phyloP scores from a whole-genome alignment of 108 stramenopile species.

The Fragilaria radians region DNA sequence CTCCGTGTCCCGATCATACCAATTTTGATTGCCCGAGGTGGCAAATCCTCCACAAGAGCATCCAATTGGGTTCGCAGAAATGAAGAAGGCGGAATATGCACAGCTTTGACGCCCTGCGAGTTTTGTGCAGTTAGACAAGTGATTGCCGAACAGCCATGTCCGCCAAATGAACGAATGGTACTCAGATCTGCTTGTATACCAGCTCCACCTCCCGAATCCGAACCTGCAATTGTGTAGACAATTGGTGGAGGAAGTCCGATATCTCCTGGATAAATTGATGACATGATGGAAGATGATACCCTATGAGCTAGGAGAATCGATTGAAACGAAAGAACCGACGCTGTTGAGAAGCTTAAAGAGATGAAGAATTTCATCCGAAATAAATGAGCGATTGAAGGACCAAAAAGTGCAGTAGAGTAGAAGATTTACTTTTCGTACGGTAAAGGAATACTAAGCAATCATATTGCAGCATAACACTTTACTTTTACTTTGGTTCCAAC shows the following conservation, averaged over 20 bases:
- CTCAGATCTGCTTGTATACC: slow-evolving; percentile 94
- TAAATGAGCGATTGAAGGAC: too few species aligned
- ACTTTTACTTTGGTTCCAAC: too few species aligned
- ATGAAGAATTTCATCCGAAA: too few species aligned
- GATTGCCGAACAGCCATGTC: slow-evolving; percentile 89
- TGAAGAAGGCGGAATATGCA: slow-evolving; percentile 48
- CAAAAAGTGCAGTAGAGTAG: too few species aligned
- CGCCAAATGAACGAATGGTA: slow-evolving; percentile 75
- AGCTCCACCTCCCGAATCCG: slow-evolving; percentile 92
- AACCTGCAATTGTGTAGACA: slow-evolving; percentile 91
- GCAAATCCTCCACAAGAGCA: slow-evolving; percentile 67
- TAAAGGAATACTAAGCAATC: too few species aligned
- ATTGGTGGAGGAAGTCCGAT: slow-evolving; percentile 78
- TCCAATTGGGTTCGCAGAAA: slow-evolving; percentile 56
- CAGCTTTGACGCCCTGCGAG: slow-evolving; percentile 60
- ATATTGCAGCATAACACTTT: too few species aligned
- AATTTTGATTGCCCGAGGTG: slow-evolving; percentile 79
- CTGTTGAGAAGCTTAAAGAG: too few species aligned
- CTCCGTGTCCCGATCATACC: slow-evolving; percentile 85
- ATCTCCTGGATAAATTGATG: too few species aligned
- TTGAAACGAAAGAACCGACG: too few species aligned
- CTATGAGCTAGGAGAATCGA: too few species aligned
- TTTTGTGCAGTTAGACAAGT: slow-evolving; percentile 89
- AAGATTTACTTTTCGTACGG: too few species aligned
- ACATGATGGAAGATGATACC: too few species aligned